Evolutionary conservation across 2,329 filamentous ascomycete species (phyloP).

Genomic region (Monosporascus cannonballus): DNA sequence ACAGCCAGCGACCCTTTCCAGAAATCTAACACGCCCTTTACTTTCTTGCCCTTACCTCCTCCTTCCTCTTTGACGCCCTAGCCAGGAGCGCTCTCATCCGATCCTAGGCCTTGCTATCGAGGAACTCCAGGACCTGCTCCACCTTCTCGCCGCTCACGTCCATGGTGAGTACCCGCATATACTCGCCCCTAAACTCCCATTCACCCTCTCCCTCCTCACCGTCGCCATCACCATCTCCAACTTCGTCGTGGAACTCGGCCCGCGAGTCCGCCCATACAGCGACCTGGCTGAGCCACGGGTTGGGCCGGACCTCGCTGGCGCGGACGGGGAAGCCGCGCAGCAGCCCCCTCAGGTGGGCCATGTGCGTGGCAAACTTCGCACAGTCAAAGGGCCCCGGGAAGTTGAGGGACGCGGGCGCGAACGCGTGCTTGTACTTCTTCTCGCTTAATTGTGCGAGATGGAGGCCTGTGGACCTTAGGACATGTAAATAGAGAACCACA

Average conservation of each 20-base stretch:
- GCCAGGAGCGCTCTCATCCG: background rate
- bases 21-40: background rate
- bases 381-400: background rate
- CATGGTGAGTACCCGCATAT: constrained; percentile 26
- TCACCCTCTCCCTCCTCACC: constrained; percentile 6
- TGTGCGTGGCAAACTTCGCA: background rate
- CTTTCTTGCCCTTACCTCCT: background rate
- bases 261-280: constrained; percentile 22
- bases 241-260: constrained; percentile 19
- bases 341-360: background rate
- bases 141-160: constrained; percentile 22
- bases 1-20: background rate
- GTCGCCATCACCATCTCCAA: constrained; percentile 11
- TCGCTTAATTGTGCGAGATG: background rate
- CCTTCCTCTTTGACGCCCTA: constrained; percentile 1
- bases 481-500: too few relatives aligned
- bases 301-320: constrained; percentile 11
- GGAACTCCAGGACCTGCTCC: constrained; percentile 22
- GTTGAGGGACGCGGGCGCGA: background rate
- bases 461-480: too few relatives aligned
- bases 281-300: constrained; percentile 16
- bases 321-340: constrained; percentile 15
- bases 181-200: constrained; percentile 26
- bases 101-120: constrained; percentile 23
- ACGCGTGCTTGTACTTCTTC: background rate